Evolutionary conservation across 352 stramenopile species (phyloP), one percentile per base, ranked within the genome.

Genomic region (Phytopythium sindhum): DNA sequence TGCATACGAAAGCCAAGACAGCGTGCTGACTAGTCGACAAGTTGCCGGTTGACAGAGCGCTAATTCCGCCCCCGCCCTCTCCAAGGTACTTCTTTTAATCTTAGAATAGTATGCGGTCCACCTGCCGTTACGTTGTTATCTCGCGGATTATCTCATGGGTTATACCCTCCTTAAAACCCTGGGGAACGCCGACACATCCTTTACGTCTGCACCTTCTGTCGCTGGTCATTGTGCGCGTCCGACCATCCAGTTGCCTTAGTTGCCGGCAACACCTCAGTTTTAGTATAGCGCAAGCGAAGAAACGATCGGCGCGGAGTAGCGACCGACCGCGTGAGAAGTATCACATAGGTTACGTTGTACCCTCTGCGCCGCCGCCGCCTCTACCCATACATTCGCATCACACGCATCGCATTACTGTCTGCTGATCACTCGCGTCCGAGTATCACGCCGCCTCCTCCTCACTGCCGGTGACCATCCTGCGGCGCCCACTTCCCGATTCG

Each of bases 381-480:
- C 44, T 51, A 51, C 44, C n/a, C 12, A n/a, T 28, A n/a, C 44
- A 51, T 29, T 8, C 6, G 19, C 44, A 51, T 29, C 8, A n/a
- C 44, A n/a, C n/a, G n/a, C n/a, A n/a, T n/a, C n/a, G n/a, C n/a
- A n/a, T n/a, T n/a, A 2, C 8, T 8, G n/a, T 37, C 31, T 4
- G 17, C 42, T 48, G 42, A 51, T 51, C 44, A 29, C 44, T 21
- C 21, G 21, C n/a, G 17, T 4, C 44, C n/a, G 8, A 2, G 44
- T 51, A 51, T 51, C 44, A 29, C 44, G 44, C 44, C 44, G 44
- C n/a, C 44, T 51, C 44, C 44, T 29, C 44, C 17, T 23, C n/a
- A n/a, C n/a, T n/a, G n/a, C 39, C 15, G 35, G 7, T n/a, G n/a
- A n/a, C 39, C 39, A 45, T 23, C 39, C 37, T 17, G 14, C 17